Evolutionary conservation across 2,329 filamentous ascomycete genomes (phyloP).

Genomic region (Trichoderma brevicompactum): DNA sequence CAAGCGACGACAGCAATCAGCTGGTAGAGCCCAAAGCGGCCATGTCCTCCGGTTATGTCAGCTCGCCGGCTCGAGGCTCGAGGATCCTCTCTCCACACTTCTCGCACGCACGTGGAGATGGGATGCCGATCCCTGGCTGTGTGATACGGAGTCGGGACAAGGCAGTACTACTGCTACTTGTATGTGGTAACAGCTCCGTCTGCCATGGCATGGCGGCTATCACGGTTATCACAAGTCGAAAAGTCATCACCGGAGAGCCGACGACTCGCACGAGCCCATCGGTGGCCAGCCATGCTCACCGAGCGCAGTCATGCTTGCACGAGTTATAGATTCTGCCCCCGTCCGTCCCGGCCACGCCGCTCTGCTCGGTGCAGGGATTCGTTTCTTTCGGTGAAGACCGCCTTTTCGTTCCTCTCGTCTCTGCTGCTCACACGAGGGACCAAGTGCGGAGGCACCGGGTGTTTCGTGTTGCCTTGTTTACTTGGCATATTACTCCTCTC

Average conservation of each 20-base stretch:
- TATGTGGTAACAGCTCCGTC: background rate
- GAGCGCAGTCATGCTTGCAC: background rate
- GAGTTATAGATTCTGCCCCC: background rate
- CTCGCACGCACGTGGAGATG: slow-evolving; percentile 16
- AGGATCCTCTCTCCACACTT: background rate
- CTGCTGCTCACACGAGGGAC: too few species aligned
- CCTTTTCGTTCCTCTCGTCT: too few species aligned
- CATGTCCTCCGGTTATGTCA: slow-evolving; percentile 1
- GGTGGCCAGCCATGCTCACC: slow-evolving; percentile 21
- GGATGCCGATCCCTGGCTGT: slow-evolving; percentile 8
- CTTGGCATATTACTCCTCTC: too few species aligned
- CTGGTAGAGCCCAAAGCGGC: slow-evolving; percentile 11
- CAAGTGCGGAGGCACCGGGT: too few species aligned
- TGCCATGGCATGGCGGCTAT: slow-evolving; percentile 11
- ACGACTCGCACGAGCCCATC: slow-evolving; percentile 12
- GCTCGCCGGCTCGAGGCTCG: background rate
- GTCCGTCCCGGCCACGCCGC: slow-evolving; percentile 9
- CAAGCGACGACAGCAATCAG: slow-evolving; percentile 10
- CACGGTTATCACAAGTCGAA: slow-evolving; percentile 11
- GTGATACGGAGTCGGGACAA: background rate
- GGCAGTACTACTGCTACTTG: too few species aligned
- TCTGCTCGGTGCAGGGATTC: slow-evolving; percentile 1
- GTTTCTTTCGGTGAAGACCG: too few species aligned
- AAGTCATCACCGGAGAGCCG: too few species aligned
- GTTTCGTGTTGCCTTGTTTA: too few species aligned